Conservation (phyloP, 2,329 filamentous ascomycete species). For the Colletotrichum sojae region DNA sequence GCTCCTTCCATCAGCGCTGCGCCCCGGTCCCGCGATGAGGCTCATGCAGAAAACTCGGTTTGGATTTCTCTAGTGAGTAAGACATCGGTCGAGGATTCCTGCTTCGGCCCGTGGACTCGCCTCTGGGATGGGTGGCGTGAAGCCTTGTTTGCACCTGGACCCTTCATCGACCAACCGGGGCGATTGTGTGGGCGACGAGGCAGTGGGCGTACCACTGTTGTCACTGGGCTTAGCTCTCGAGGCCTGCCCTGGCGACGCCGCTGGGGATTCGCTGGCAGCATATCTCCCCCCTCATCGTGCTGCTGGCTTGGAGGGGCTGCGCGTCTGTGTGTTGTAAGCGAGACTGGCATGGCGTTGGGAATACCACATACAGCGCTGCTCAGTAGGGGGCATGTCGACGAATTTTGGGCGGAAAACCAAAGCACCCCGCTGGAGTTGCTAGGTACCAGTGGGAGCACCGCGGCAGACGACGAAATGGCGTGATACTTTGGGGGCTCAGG, state of each 20-base stretch:
- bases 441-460: conserved; percentile 17
- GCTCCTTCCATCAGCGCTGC: background rate
- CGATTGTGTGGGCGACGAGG: background rate
- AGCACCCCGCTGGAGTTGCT: conserved; percentile 4
- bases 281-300: background rate
- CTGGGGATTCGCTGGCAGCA: background rate
- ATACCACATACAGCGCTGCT: background rate
- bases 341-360: conserved; percentile 1
- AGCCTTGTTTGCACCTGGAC: background rate
- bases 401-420: background rate
- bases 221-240: conserved; percentile 11
- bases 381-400: background rate
- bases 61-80: background rate
- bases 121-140: too few relatives aligned
- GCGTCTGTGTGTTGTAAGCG: conserved; percentile 13
- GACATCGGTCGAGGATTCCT: background rate
- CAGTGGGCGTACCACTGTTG: background rate
- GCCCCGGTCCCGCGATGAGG: conserved; percentile 1
- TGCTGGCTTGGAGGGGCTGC: background rate
- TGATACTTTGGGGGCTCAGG: conserved; percentile 35
- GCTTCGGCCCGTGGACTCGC: background rate
- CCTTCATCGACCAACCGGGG: conserved; percentile 1
- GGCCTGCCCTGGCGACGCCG: conserved; percentile 3
- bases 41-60: background rate
- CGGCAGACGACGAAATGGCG: conserved; percentile 36